Conservation (phyloP, 208 protist species). For the Trichomonas gallinae region DNA sequence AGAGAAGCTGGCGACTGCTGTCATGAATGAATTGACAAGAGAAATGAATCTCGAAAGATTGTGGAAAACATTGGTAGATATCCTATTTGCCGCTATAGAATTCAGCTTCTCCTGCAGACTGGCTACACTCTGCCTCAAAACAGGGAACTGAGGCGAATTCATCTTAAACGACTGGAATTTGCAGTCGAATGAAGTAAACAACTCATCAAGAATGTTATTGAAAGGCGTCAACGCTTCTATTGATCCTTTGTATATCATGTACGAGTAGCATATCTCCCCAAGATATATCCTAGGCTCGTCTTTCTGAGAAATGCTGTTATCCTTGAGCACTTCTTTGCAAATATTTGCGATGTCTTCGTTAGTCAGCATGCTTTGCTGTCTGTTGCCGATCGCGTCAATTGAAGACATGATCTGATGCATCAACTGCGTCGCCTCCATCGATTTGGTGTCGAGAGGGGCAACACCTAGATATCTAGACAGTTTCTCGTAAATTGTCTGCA, state of each 20-base stretch:
- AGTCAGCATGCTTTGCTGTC: neutral
- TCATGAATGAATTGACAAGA: neutral
- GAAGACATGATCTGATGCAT: neutral
- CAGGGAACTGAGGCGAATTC: neutral
- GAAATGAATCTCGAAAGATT: neutral
- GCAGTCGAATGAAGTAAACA: neutral
- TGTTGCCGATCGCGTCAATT: neutral
- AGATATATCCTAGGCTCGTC: neutral
- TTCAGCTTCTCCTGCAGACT: neutral
- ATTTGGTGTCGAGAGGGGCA: neutral
- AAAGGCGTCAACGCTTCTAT: neutral
- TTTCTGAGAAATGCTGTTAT: neutral
- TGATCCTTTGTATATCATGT: neutral
- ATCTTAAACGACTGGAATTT: neutral
- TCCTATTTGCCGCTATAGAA: neutral
- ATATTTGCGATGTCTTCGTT: neutral
- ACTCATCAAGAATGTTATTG: neutral
- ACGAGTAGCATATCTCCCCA: neutral
- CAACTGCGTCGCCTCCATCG: neutral
- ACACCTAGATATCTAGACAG: neutral
- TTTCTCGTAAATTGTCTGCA: neutral
- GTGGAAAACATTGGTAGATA: neutral
- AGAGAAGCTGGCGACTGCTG: neutral
- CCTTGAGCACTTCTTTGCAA: neutral
- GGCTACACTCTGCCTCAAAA: neutral